These are phyloP conservation scores for Capsella rubella DNA, from an alignment of 441 rosid species.

Conservation along the genomic window DNA sequence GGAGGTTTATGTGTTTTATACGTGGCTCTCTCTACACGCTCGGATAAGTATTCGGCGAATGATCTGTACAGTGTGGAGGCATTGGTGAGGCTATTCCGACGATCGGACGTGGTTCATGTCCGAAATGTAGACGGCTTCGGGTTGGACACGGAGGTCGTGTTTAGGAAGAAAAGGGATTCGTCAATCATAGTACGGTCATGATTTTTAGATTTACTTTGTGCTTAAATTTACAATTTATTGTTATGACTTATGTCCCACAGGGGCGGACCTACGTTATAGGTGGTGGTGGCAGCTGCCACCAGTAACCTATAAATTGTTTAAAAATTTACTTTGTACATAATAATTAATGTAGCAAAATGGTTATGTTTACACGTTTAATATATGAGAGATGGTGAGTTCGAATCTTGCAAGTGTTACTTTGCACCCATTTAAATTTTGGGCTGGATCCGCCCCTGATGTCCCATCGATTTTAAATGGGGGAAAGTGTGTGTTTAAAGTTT, in stretches of 20 bases:
- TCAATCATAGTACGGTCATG: background rate
- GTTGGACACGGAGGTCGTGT: slow-evolving; percentile 79
- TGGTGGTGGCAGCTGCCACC: no score
- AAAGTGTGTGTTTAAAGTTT: background rate
- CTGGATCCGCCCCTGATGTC: no score
- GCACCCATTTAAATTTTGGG: no score
- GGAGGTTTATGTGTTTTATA: slow-evolving; percentile 78
- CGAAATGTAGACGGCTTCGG: slow-evolving; percentile 85
- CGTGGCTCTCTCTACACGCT: slow-evolving; percentile 63
- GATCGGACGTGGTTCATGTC: slow-evolving; percentile 63
- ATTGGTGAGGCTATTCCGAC: slow-evolving; percentile 57
- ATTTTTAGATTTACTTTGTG: background rate
- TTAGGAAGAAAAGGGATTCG: slow-evolving; percentile 52
- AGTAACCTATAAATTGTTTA: no score
- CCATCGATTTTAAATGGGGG: background rate
- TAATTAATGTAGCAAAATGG: no score
- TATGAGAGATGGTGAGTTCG: no score
- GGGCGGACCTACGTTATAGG: no score
- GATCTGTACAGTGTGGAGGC: slow-evolving; percentile 66
- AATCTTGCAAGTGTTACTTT: no score
- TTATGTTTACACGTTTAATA: no score
- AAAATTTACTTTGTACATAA: no score
- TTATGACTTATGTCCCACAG: background rate
- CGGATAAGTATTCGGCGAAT: slow-evolving; percentile 88
- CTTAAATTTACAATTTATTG: background rate